These are phyloP conservation scores for Cystobasidium ongulense DNA, from an alignment of 768 basidiomycete species.

Conservation along the genomic window DNA sequence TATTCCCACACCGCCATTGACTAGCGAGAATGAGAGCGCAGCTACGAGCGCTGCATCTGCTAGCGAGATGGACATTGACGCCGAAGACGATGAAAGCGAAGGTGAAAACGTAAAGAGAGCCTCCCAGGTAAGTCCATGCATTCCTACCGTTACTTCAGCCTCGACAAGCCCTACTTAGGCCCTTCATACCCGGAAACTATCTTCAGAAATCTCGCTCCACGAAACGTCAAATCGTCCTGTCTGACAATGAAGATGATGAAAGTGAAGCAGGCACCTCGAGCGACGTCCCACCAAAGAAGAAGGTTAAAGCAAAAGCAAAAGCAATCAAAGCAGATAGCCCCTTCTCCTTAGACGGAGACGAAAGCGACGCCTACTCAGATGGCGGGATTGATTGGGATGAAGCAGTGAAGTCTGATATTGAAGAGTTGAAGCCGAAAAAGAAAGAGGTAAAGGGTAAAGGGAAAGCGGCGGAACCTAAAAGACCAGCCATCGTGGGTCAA, in stretches of 20 bases:
- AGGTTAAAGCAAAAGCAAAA: slow-evolving; percentile 8
- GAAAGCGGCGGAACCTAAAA: background rate
- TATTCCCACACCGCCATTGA: slow-evolving; percentile 1
- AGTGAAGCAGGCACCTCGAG: background rate
- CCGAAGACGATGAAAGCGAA: background rate
- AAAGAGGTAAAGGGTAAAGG: slow-evolving; percentile 5
- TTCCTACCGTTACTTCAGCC: background rate
- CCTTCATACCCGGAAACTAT: background rate
- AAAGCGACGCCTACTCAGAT: slow-evolving; percentile 9
- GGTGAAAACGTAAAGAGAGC: background rate
- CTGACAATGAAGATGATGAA: slow-evolving; percentile 24
- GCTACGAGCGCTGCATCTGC: background rate
- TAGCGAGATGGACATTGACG: slow-evolving; percentile 6
- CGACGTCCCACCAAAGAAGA: slow-evolving; percentile 16
- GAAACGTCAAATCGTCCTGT: slow-evolving; percentile 5
- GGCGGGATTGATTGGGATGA: slow-evolving; percentile 26
- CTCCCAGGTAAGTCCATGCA: background rate
- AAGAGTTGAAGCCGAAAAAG: background rate
- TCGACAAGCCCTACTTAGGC: background rate
- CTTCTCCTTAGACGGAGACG: slow-evolving; percentile 4
- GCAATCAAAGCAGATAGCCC: background rate
- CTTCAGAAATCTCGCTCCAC: background rate
- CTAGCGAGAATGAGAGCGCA: background rate
- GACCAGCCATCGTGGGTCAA: background rate
- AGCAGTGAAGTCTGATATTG: background rate